Evolutionary conservation across 2,329 filamentous ascomycete species (phyloP).

Genomic region (Blastomyces parvus): DNA sequence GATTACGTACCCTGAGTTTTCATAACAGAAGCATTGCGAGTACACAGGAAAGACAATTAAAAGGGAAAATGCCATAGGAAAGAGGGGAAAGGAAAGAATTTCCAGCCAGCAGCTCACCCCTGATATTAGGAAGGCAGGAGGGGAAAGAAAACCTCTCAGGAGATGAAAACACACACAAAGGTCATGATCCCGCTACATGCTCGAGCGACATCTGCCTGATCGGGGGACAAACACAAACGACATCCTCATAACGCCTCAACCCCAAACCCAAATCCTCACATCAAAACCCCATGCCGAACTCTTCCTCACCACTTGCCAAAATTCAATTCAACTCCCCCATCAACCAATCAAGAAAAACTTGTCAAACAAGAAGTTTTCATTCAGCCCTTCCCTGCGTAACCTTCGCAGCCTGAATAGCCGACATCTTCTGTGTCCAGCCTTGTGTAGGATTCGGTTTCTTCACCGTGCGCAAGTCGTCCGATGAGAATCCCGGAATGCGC

Average conservation of each 20-base stretch:
- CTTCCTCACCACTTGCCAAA: not conserved
- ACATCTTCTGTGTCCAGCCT: constrained; percentile 94
- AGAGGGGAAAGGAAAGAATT: not conserved
- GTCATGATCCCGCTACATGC: not conserved
- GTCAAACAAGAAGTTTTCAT: constrained; percentile 13
- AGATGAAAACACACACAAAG: not conserved
- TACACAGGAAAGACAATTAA: not conserved
- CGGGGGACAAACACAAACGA: too few species aligned
- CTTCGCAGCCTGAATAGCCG: constrained; percentile 89
- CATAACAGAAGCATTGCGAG: not conserved
- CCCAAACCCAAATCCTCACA: too few species aligned
- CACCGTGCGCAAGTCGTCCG: constrained; percentile 88
- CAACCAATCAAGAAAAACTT: not conserved
- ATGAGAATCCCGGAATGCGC: constrained; percentile 84
- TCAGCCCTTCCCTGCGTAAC: constrained; percentile 42
- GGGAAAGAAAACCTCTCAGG: not conserved
- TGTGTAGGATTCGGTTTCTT: constrained; percentile 82
- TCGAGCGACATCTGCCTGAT: too few species aligned
- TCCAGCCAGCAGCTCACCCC: not conserved
- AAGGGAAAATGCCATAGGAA: not conserved
- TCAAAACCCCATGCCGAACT: too few species aligned
- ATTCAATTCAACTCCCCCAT: not conserved
- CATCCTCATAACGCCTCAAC: too few species aligned
- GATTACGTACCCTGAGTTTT: not conserved
- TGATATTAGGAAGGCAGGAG: too few species aligned